Base-by-base conservation (phyloP, 495 filamentous ascomycete genomes). In the Penicillium alfredii region DNA sequence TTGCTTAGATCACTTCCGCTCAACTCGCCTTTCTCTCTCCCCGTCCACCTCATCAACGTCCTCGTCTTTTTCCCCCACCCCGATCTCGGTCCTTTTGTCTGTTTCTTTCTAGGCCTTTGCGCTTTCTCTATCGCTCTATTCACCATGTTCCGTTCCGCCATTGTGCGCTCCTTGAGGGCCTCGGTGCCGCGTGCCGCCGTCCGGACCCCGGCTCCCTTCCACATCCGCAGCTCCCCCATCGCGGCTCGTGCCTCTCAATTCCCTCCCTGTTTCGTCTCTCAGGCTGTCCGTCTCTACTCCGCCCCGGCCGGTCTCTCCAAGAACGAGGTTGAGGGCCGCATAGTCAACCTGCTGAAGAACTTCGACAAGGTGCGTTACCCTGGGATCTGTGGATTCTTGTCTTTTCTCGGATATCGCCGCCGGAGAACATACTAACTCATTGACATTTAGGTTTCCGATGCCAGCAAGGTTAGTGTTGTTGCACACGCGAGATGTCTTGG, bases 301-400 rank as follows among this genome's bases (percentile, higher is more conserved):
- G 84, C 92, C 28, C 77, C 74, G 29, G 79, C 80, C 38, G 81
- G 78, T 27, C 70, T 96, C 27, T 68, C 74, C 40, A 84, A 87
- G 74, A 69, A 77, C 7, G 88, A 96, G 64, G 82, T 96, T 40
- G 83, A 94, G 66, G 84, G 84, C 32, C 81, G 92, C 54, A 97
- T 98, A 75, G 76, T 94, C 66, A 80, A 84, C 68, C 73, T 98
- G 40, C 65, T 98, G 62, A 82, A 83, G 60, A 86, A 84, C 60
- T 98, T 97, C 68, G 92, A 98, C 72, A 98, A 98, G 83, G 92
- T 95, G 64, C 50, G 81, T 69, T 26, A 32, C 40, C 31, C 11
- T 36, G 16, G 42, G 20, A 38, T 16, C 35, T 21, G 34, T 20
- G 26, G 24, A 36, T 34, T 48, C 41, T 40, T 36, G 31, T 37